Evolutionary conservation across 768 basidiomycete genomes (phyloP).

Genomic region (Pleurotus tuber-regium): DNA sequence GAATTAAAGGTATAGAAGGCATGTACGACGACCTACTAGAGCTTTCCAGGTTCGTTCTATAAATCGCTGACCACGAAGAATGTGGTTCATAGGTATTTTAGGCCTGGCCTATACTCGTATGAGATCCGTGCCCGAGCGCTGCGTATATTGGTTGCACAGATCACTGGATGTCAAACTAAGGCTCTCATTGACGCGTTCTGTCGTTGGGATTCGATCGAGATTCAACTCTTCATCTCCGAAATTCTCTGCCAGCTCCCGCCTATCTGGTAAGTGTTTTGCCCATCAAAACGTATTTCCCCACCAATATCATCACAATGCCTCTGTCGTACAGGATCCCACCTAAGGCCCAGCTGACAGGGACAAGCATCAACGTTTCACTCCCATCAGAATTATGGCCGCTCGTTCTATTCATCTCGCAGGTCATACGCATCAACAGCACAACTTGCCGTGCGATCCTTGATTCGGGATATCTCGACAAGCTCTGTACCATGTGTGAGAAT

Average conservation of each 20-base stretch:
- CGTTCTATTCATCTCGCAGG: constrained; percentile 12
- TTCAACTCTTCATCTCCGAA: constrained; percentile 14
- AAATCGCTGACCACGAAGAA: neutral
- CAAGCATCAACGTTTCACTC: neutral
- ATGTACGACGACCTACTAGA: constrained; percentile 21
- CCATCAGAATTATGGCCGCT: constrained; percentile 9
- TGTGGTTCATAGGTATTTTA: neutral
- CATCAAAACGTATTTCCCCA: constrained; percentile 10
- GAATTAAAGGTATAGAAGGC: constrained; percentile 14
- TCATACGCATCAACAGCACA: constrained; percentile 11
- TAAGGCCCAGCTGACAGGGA: constrained; percentile 2
- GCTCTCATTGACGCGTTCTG: constrained; percentile 13
- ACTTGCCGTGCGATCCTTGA: constrained; percentile 14
- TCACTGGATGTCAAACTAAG: constrained; percentile 15
- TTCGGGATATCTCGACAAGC: constrained; percentile 13
- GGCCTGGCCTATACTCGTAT: neutral
- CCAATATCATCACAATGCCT: too few relatives aligned
- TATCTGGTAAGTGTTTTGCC: constrained; percentile 11
- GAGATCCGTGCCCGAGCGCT: constrained; percentile 2
- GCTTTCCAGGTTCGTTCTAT: constrained; percentile 21
- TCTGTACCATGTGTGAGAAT: constrained; percentile 9
- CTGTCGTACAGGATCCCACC: constrained; percentile 10
- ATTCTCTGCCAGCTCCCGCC: constrained; percentile 13
- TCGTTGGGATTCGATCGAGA: constrained; percentile 15
- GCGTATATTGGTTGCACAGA: constrained; percentile 12